phyloP scores from a whole-genome alignment of 192 early-diverging fungal species.

The Coemansia sp. region DNA sequence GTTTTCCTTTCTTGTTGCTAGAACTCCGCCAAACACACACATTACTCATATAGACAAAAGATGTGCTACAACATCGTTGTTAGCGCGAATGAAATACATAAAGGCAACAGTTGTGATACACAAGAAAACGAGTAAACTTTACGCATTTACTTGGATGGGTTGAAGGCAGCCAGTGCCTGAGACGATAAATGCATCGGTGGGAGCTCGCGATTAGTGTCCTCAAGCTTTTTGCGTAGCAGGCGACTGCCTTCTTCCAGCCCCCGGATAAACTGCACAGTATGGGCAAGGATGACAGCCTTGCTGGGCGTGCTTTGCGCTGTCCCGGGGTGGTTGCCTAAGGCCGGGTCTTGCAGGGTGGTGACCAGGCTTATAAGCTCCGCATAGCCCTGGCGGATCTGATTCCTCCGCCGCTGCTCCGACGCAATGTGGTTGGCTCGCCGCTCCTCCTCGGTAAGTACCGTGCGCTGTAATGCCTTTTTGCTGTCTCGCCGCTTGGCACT shows the following conservation, averaged over 20 bases:
- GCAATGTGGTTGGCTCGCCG: conserved; percentile 95
- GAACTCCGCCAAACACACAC: too few species aligned
- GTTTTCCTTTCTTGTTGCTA: too few species aligned
- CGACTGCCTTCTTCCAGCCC: conserved; percentile 48
- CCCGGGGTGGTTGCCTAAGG: conserved; percentile 50
- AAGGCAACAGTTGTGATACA: background rate
- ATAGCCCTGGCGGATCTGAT: conserved; percentile 88
- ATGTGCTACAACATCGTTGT: too few species aligned
- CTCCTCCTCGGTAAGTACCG: conserved; percentile 82
- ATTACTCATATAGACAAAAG: too few species aligned
- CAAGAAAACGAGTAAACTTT: background rate
- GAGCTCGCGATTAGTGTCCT: conserved; percentile 17
- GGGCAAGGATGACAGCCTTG: conserved; percentile 82
- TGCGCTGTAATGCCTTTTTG: conserved; percentile 44
- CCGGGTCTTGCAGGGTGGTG: conserved; percentile 61
- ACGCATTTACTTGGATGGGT: conserved; percentile 9
- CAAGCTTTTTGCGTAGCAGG: conserved; percentile 36
- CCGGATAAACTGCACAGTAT: conserved; percentile 73
- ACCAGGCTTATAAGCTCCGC: conserved; percentile 84
- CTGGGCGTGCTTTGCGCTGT: conserved; percentile 73
- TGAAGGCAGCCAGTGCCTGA: conserved; percentile 9
- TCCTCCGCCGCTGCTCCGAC: conserved; percentile 87
- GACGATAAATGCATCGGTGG: conserved; percentile 20
- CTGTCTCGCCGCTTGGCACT: conserved; percentile 22
- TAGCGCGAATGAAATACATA: background rate